A percentile compares a stretch with the other conserved stretches of the same genome.
phyloP scores from a whole-genome alignment of 805 yeast genomes.

The Isabelozyma gotoi region DNA sequence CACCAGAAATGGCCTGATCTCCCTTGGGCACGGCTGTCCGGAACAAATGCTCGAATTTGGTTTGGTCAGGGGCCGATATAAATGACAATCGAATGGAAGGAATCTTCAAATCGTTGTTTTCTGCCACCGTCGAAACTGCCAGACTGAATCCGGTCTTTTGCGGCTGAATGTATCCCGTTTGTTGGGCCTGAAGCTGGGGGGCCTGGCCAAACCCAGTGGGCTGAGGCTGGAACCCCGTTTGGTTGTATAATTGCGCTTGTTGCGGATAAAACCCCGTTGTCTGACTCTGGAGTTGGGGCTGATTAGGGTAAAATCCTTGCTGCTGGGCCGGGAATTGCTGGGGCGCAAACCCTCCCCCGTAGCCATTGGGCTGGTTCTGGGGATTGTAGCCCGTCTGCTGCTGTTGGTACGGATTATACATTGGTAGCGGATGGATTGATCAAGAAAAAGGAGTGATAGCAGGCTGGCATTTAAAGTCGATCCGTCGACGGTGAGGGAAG shows the following conservation, averaged over 20 bases:
- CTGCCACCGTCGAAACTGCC: slow-evolving; percentile 43
- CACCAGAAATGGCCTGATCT: slow-evolving; percentile 69
- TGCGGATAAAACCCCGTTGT: slow-evolving; percentile 13
- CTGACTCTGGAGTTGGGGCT: slow-evolving; percentile 1
- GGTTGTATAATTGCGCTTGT: slow-evolving; percentile 13
- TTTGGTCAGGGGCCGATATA: slow-evolving; percentile 81
- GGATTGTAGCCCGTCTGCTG: slow-evolving; percentile 15
- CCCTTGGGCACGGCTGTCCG: slow-evolving; percentile 71
- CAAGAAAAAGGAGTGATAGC: neutral
- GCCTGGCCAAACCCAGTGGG: slow-evolving; percentile 16
- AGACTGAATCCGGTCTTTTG: slow-evolving; percentile 49
- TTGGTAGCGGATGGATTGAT: slow-evolving; percentile 10
- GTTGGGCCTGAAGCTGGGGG: slow-evolving; percentile 27
- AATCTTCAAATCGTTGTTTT: slow-evolving; percentile 60
- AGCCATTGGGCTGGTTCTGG: slow-evolving; percentile 18
- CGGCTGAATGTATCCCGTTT: slow-evolving; percentile 35
- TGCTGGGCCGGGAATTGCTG: slow-evolving; percentile 33
- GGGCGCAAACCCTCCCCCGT: slow-evolving; percentile 22
- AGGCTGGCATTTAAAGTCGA: too few species aligned
- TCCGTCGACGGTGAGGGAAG: too few species aligned
- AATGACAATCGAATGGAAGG: slow-evolving; percentile 81
- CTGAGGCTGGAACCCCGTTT: slow-evolving; percentile 16
- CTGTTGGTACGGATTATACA: slow-evolving; percentile 44
- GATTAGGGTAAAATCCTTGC: slow-evolving; percentile 42
- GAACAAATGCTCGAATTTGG: slow-evolving; percentile 81